Percentiles rank a stretch among this genome's conserved stretches.
phyloP scores from a whole-genome alignment of 1,139 yeast genomes.

The Sugiyamaella neomexicana region DNA sequence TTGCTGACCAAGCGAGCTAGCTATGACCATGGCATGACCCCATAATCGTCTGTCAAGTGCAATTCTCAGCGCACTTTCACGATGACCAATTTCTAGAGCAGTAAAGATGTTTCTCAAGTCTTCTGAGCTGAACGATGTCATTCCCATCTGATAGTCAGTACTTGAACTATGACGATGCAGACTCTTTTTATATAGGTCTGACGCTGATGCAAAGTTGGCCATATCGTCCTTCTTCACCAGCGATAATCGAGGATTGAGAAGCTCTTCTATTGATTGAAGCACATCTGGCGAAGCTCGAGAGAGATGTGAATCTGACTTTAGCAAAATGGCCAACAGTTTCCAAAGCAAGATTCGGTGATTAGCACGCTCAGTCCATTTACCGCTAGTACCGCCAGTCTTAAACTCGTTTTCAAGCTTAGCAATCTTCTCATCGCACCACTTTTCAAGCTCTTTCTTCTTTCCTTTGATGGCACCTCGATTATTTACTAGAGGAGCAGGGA shows the following conservation, averaged over 20 bases:
- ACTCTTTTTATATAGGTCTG: conserved; percentile 30
- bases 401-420: conserved; percentile 25
- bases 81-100: conserved; percentile 60
- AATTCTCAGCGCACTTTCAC: conserved; percentile 62
- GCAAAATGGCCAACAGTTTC: conserved; percentile 35
- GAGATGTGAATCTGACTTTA: conserved; percentile 31
- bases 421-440: conserved; percentile 53
- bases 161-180: conserved; percentile 22
- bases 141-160: conserved; percentile 30
- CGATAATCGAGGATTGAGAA: conserved; percentile 32
- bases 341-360: conserved; percentile 36
- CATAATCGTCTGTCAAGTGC: conserved; percentile 69
- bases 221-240: conserved; percentile 21
- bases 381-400: conserved; percentile 12
- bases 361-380: conserved; percentile 26
- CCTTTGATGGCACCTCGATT: conserved; percentile 48
- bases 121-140: conserved; percentile 39
- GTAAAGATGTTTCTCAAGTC: conserved; percentile 37
- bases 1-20: conserved; percentile 63
- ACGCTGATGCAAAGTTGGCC: conserved; percentile 30
- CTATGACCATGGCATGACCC: conserved; percentile 73
- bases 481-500: conserved; percentile 64
- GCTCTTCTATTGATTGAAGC: conserved; percentile 25
- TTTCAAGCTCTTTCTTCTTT: conserved; percentile 62
- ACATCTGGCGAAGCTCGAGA: conserved; percentile 24